These are phyloP conservation scores for Paramecium tetraurelia DNA, from an alignment of 73 alveolate genomes.

Conservation along the genomic window DNA sequence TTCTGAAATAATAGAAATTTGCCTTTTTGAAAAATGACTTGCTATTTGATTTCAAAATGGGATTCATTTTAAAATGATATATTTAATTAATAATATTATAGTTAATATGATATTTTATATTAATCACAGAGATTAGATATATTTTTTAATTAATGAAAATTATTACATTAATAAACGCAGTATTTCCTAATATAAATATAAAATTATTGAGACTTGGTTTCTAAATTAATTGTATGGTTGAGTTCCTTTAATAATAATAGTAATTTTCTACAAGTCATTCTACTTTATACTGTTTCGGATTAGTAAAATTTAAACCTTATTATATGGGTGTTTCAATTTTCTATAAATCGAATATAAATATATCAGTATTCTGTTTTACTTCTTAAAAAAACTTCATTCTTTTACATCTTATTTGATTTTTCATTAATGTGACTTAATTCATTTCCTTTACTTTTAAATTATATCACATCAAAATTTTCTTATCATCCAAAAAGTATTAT, in stretches of 20 bases:
- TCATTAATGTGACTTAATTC: too few relatives aligned
- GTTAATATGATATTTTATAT: background rate
- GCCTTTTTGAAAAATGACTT: background rate
- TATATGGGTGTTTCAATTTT: too few relatives aligned
- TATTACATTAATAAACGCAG: background rate
- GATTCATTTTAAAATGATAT: constrained; percentile 8
- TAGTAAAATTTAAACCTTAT: too few relatives aligned
- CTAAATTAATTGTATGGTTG: background rate
- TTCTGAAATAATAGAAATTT: background rate
- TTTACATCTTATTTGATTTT: too few relatives aligned
- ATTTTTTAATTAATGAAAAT: background rate
- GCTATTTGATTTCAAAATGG: background rate
- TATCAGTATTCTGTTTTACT: too few relatives aligned
- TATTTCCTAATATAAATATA: background rate
- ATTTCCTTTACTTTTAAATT: too few relatives aligned
- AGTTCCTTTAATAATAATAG: background rate
- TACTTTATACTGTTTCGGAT: too few relatives aligned
- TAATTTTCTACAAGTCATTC: too few relatives aligned
- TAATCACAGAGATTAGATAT: background rate
- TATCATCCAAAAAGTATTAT: too few relatives aligned
- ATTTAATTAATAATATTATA: background rate
- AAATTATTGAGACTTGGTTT: background rate
- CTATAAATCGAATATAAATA: too few relatives aligned
- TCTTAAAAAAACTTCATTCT: too few relatives aligned
- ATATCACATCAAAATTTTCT: too few relatives aligned